Base-by-base conservation (phyloP, 164 flowering plant genomes). In the Liquidambar formosana region DNA sequence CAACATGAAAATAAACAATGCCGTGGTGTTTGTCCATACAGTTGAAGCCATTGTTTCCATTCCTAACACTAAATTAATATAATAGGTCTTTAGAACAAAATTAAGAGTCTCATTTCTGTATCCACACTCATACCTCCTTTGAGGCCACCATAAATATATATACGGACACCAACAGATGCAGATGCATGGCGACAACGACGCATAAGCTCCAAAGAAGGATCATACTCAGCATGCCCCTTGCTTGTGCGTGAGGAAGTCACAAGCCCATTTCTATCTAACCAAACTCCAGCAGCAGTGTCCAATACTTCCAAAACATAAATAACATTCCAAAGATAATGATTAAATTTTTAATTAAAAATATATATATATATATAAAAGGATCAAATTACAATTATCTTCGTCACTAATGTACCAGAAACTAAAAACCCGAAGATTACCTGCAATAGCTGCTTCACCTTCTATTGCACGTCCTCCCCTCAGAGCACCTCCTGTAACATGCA, bases 211-310 rank as follows among this genome's bases (percentile, higher is more conserved):
- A 88, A 73, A 41, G 89, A 77, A 71, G 90, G 81, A 79, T 93
- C 97, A 69, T 70, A 70, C 12, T 91, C 95, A 27, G 57, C 33
- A 22, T 80, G 79, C 47, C 85, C 87, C 78, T 90, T 96, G 77
- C 73, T 77, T 28, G 77, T 57, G 19, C 90, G 90, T 33, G 93
- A 76, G 18, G 92, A 80, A 68, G 94, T 87, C 28, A 96, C 99
- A 44, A 89, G 79, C 65, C 99, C 99, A 78, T 87, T 85, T 80
- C 86, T 88, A 64, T 96, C 98, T 68, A 96, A 72, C 99, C 99
- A 96, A 69, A 93, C 97, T 63, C 99, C 99, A 68, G 98, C 96
- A 73, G 98, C 96, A 76, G 99, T 96, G 78, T 96, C 99, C 87
- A 96, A 71, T 61, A 96, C 99, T 96, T 57, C 27, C 43, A 62